A percentile compares a stretch with the other conserved stretches of the same genome.
Evolutionary conservation across 306 rosid species (phyloP).

Genomic region (Ochetophila trinervis): DNA sequence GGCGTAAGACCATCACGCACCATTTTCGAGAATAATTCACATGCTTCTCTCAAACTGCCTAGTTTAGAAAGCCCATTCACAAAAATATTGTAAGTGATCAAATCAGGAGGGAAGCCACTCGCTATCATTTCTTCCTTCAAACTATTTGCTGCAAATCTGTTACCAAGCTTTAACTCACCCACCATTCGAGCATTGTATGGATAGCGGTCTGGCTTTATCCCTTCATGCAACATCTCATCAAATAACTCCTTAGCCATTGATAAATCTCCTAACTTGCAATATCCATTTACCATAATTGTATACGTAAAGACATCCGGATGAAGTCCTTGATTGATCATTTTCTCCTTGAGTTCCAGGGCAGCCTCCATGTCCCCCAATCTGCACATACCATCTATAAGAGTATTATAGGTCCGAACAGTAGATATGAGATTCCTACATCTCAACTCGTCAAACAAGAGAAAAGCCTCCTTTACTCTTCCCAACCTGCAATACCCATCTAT

Average conservation of each 20-base stretch:
- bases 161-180: conserved; percentile 66
- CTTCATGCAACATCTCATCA: conserved; percentile 61
- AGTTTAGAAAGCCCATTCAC: conserved; percentile 55
- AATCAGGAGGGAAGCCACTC: conserved; percentile 61
- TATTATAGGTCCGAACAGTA: conserved; percentile 61
- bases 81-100: conserved; percentile 60
- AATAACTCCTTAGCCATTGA: conserved; percentile 58
- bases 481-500: conserved; percentile 59
- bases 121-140: conserved; percentile 76
- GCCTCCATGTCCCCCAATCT: conserved; percentile 61
- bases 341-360: conserved; percentile 51
- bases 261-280: conserved; percentile 51
- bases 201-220: conserved; percentile 60
- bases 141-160: conserved; percentile 49
- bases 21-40: conserved; percentile 49
- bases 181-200: conserved; percentile 62
- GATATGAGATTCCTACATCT: conserved; percentile 40
- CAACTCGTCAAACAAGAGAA: conserved; percentile 54
- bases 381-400: conserved; percentile 69
- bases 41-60: conserved; percentile 56
- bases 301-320: conserved; percentile 63
- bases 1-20: conserved; percentile 47
- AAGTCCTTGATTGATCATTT: conserved; percentile 55
- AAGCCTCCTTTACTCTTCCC: conserved; percentile 52
- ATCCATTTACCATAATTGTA: conserved; percentile 67